These are phyloP conservation scores for Zasmidium angulare DNA, from an alignment of 2,329 filamentous ascomycete genomes.

Conservation along the genomic window DNA sequence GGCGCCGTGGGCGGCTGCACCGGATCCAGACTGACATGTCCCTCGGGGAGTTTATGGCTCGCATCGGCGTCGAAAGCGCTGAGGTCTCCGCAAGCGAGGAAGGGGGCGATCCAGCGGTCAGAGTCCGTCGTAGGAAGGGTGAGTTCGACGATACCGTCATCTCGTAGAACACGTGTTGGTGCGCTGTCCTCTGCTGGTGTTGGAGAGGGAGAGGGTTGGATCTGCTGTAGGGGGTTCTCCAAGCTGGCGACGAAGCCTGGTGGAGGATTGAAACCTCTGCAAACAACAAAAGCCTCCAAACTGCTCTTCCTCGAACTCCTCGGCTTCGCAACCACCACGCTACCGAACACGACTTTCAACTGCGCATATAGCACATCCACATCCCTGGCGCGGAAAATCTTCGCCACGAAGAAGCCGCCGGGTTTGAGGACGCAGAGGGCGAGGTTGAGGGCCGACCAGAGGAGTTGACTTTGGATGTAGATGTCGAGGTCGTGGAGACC, in stretches of 20 bases:
- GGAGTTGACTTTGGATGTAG: conserved; percentile 92
- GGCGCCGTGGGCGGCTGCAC: conserved; percentile 94
- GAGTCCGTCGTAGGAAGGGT: conserved; percentile 45
- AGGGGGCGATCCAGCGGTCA: conserved; percentile 84
- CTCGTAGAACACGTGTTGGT: conserved; percentile 35
- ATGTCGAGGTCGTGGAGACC: conserved; percentile 97
- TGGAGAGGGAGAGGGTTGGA: neutral
- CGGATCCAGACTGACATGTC: conserved; percentile 83
- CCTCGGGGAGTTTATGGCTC: conserved; percentile 83
- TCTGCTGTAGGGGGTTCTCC: conserved; percentile 61
- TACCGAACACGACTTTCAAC: conserved; percentile 83
- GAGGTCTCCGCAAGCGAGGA: conserved; percentile 94
- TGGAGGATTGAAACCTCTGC: conserved; percentile 82
- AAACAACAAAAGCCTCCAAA: conserved; percentile 95
- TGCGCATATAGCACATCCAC: conserved; percentile 96
- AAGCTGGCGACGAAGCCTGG: conserved; percentile 72
- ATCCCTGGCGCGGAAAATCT: conserved; percentile 93
- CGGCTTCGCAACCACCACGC: conserved; percentile 89
- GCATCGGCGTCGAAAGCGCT: conserved; percentile 95
- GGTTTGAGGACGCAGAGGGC: conserved; percentile 89
- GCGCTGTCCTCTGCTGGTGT: conserved; percentile 16
- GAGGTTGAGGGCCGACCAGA: conserved; percentile 91
- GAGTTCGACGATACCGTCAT: conserved; percentile 51
- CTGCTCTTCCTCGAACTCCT: conserved; percentile 93
- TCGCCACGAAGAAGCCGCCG: conserved; percentile 94